These are phyloP conservation scores for Penstemon barbatus DNA, from an alignment of 257 asterid species.

Conservation along the genomic window DNA sequence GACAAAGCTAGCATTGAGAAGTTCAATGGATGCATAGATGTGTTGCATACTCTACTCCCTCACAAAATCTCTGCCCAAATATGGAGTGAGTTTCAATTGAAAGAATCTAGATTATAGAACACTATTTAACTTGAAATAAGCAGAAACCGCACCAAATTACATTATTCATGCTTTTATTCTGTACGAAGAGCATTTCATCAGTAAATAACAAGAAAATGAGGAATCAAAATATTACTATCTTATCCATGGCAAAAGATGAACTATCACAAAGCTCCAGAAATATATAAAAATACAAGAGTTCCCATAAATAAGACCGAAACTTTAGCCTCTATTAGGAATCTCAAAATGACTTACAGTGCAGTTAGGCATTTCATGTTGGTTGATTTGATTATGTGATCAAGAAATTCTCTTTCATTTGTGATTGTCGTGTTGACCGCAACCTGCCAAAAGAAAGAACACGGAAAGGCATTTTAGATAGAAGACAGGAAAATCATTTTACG, in stretches of 20 bases:
- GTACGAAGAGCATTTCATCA: not conserved
- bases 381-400: constrained; percentile 88
- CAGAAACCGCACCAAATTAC: not conserved
- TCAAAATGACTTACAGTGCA: constrained; percentile 58
- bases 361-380: constrained; percentile 98
- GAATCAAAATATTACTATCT: constrained; percentile 11
- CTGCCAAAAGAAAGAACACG: constrained; percentile 41
- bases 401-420: constrained; percentile 86
- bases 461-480: constrained; percentile 11
- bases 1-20: too few relatives aligned
- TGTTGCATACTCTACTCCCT: too few relatives aligned
- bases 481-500: not conserved
- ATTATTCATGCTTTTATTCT: not conserved
- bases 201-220: constrained; percentile 12
- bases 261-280: not conserved
- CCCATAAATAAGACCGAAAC: constrained; percentile 5
- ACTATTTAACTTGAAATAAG: too few relatives aligned
- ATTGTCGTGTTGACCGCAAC: constrained; percentile 95
- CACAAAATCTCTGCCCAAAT: too few relatives aligned
- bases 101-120: too few relatives aligned
- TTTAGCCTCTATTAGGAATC: constrained; percentile 7
- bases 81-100: too few relatives aligned
- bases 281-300: not conserved
- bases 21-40: too few relatives aligned
- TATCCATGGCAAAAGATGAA: constrained; percentile 12